Conservation (phyloP, 345 rosid genomes). For the Euphorbia lathyris region DNA sequence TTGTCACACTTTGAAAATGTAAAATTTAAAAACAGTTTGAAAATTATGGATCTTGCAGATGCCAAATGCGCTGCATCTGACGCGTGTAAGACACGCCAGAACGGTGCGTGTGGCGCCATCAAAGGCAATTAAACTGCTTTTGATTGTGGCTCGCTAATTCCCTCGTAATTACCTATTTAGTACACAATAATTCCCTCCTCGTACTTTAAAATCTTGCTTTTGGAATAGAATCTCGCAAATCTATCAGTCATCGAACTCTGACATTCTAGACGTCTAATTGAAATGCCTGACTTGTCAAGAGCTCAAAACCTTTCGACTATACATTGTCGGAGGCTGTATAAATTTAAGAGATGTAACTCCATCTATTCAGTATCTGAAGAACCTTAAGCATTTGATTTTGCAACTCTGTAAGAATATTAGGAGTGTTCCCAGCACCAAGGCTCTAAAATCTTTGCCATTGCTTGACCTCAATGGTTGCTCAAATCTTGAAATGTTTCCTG, state of each 20-base stretch:
- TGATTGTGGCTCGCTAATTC: too few species aligned
- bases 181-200: too few species aligned
- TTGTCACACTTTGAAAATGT: too few species aligned
- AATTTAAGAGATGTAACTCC: not conserved
- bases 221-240: not conserved
- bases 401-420: not conserved
- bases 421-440: not conserved
- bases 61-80: too few species aligned
- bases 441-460: not conserved
- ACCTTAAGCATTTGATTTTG: not conserved
- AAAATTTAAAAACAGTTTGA: too few species aligned
- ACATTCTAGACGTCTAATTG: not conserved
- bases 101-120: too few species aligned
- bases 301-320: not conserved
- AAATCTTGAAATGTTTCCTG: not conserved
- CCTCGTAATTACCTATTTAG: too few species aligned
- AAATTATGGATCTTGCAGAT: too few species aligned
- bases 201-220: not conserved
- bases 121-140: too few species aligned
- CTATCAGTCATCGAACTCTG: not conserved
- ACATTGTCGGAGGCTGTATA: not conserved
- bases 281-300: not conserved
- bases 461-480: not conserved
- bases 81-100: too few species aligned
- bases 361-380: not conserved